These are phyloP conservation scores for Cytospora piceicola DNA, from an alignment of 2,329 filamentous ascomycete species.

Conservation along the genomic window DNA sequence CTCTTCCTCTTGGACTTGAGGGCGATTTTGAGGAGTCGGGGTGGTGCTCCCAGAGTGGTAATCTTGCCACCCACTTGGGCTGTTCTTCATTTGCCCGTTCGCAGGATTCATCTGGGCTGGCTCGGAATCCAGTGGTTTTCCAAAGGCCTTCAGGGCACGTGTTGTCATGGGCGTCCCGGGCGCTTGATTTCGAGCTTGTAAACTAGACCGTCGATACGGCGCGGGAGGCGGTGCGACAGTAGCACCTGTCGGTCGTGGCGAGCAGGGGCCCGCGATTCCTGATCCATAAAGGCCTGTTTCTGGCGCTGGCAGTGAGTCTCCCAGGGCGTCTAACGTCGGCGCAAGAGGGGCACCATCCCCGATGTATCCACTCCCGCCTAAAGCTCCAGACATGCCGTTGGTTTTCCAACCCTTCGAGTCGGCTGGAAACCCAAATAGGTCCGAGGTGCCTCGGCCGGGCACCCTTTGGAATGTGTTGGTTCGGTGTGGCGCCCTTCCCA, in stretches of 20 bases:
- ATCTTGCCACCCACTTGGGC: constrained; percentile 6
- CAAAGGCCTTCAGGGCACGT: constrained; percentile 30
- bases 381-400: constrained; percentile 51
- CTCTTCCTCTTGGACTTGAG: constrained; percentile 39
- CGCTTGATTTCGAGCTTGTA: constrained; percentile 50
- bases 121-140: constrained; percentile 33
- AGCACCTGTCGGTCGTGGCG: constrained; percentile 32
- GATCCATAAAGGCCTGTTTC: constrained; percentile 44
- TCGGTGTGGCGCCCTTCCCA: constrained; percentile 1
- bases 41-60: constrained; percentile 9
- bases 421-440: constrained; percentile 58
- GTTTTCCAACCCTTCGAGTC: constrained; percentile 50
- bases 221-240: constrained; percentile 47
- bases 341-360: constrained; percentile 39
- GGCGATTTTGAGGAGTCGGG: constrained; percentile 30
- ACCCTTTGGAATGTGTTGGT: background rate
- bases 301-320: constrained; percentile 50
- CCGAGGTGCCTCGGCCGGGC: constrained; percentile 44
- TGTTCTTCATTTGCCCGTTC: constrained; percentile 5
- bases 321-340: constrained; percentile 48
- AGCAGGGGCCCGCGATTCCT: constrained; percentile 36
- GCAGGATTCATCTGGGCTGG: constrained; percentile 27
- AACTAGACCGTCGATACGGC: constrained; percentile 57
- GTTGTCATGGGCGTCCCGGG: constrained; percentile 30
- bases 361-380: constrained; percentile 42